These are phyloP conservation scores for Zymoseptoria pseudotritici DNA, from an alignment of 2,329 filamentous ascomycete species.

Conservation along the genomic window DNA sequence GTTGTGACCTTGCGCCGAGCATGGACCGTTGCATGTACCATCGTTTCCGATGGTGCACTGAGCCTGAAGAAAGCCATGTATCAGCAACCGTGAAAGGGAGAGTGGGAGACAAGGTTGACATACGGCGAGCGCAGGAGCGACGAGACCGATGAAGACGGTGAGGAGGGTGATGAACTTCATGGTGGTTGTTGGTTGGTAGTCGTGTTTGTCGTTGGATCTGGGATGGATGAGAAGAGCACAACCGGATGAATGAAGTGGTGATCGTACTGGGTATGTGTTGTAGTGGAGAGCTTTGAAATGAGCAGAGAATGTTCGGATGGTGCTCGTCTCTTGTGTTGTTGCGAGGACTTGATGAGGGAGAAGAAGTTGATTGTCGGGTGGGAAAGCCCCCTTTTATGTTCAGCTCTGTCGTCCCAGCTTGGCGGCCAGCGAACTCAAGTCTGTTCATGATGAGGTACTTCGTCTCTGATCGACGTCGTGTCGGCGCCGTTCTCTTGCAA, in stretches of 20 bases:
- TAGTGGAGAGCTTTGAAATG: not conserved
- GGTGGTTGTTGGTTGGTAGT: not conserved
- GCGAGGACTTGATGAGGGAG: not conserved
- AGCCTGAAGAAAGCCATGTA: not conserved
- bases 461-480: too few relatives aligned
- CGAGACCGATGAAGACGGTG: not conserved
- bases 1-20: not conserved
- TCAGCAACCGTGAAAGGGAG: not conserved
- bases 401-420: not conserved
- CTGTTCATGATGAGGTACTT: too few relatives aligned
- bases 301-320: not conserved
- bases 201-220: not conserved
- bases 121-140: not conserved
- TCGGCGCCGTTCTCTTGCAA: too few relatives aligned
- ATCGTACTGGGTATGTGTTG: not conserved
- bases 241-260: not conserved
- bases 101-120: not conserved
- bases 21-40: not conserved
- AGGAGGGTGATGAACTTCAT: not conserved
- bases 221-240: not conserved
- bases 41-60: not conserved
- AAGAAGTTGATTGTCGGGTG: not conserved
- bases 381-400: not conserved
- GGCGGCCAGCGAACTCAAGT: too few relatives aligned
- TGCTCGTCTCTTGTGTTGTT: not conserved